Evolutionary conservation across 257 asterid species (phyloP).

Genomic region (Datura wrightii): DNA sequence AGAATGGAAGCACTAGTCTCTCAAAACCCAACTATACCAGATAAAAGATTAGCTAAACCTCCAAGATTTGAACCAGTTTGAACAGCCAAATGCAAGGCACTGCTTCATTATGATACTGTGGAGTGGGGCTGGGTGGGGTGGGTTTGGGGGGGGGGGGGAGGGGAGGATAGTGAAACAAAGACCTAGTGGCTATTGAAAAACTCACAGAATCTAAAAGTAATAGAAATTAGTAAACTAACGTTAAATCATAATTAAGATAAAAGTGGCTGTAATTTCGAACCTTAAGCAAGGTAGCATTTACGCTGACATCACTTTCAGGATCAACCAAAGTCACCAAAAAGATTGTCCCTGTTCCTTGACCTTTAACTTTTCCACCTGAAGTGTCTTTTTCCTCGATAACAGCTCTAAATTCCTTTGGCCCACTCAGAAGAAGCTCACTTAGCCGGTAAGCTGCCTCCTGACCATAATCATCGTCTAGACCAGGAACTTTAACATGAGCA

Average conservation of each 20-base stretch:
- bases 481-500: constrained; percentile 82
- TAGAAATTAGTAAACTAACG: neutral
- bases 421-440: constrained; percentile 64
- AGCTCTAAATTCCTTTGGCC: constrained; percentile 75
- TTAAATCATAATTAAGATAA: neutral
- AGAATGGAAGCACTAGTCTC: neutral
- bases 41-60: neutral
- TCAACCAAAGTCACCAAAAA: constrained; percentile 72
- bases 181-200: neutral
- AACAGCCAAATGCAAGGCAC: neutral
- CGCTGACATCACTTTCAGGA: constrained; percentile 70
- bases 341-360: constrained; percentile 93
- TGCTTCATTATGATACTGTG: neutral
- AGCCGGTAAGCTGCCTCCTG: constrained; percentile 81
- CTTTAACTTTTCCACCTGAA: constrained; percentile 91
- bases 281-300: constrained; percentile 87
- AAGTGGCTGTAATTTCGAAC: constrained; percentile 39
- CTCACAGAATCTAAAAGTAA: neutral
- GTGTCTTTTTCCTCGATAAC: constrained; percentile 79
- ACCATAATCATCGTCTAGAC: constrained; percentile 80
- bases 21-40: neutral
- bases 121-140: neutral
- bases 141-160: too few relatives aligned
- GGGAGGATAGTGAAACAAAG: neutral
- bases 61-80: neutral